Conservation (phyloP, 2,329 filamentous ascomycete genomes). For the Epichloe scottii region DNA sequence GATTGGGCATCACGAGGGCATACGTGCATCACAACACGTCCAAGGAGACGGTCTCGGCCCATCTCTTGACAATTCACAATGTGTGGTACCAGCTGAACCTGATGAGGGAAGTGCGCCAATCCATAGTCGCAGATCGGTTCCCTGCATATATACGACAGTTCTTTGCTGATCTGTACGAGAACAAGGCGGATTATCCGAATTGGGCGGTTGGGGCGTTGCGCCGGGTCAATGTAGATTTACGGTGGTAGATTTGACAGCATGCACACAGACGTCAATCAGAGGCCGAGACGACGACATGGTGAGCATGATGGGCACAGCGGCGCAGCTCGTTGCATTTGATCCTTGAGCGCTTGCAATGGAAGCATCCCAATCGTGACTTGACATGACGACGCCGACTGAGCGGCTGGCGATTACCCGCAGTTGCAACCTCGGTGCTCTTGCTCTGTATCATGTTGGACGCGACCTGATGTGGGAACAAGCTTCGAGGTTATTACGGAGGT, state of each 20-base stretch:
- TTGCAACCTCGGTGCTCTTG: no score
- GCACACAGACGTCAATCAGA: not conserved
- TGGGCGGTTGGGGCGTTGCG: slow-evolving; percentile 77
- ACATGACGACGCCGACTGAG: no score
- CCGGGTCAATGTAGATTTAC: slow-evolving; percentile 62
- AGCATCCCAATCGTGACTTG: slow-evolving; percentile 21
- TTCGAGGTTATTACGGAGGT: no score
- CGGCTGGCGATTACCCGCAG: no score
- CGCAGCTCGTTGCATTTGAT: slow-evolving; percentile 21
- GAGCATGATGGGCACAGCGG: slow-evolving; percentile 6
- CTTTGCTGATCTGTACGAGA: slow-evolving; percentile 58
- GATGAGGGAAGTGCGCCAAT: slow-evolving; percentile 62
- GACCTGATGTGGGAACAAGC: no score
- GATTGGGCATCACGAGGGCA: slow-evolving; percentile 71
- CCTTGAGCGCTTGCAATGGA: slow-evolving; percentile 19
- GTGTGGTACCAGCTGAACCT: slow-evolving; percentile 82
- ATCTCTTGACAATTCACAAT: slow-evolving; percentile 83
- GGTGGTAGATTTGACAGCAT: slow-evolving; percentile 3
- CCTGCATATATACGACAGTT: slow-evolving; percentile 68
- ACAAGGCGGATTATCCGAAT: slow-evolving; percentile 54
- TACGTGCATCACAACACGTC: slow-evolving; percentile 84
- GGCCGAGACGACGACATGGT: not conserved
- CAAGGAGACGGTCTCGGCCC: slow-evolving; percentile 89
- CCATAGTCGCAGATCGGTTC: slow-evolving; percentile 71
- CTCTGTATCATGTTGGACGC: no score